Evolutionary conservation across 805 yeast species (phyloP), one percentile per base, ranked within the genome.

Genomic region (Clavispora asparagi): DNA sequence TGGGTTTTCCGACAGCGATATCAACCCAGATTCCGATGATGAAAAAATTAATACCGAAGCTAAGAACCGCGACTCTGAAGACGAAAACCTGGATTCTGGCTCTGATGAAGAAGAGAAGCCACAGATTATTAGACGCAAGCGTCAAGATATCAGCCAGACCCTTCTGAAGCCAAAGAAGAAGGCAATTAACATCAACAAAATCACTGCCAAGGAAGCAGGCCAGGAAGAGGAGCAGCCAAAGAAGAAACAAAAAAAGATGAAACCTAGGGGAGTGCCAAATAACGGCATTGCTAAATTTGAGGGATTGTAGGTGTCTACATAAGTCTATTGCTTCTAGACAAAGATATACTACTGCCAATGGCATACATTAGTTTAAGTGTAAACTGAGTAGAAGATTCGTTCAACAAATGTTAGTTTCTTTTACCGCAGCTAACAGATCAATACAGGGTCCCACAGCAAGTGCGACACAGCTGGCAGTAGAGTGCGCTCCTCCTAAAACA

Each of bases 241-340:
- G 42, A 40, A n/a, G 23, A 44, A 36, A 43, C 46, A 41, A 28
- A 29, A 39, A 40, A 32, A 23, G 31, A 37, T 31, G 52, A 49
- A 39, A 42, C 46, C 41, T 38, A 41, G 47, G 26, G 38, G 39
- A 12, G 49, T 45, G 32, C 57, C 60, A n/a, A 57, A 54, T 31
- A 45, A 43, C 14, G 47, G 49, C 16, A 50, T 50, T 23, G 41
- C 51, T 16, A 78, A 68, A 53, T 85, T 85, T 56, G 89, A 82
- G 8, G 90, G 75, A 47, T 63, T 82, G 43, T 82, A 26, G 17
- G n/a, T n/a, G 3, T 27, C 9, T 8, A 27, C 12, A 9, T 2
- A 27, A 11, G 29, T 27, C 12, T 7, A 6, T 4, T 8, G 3
- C 29, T 27, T 27, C 29, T 27, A 9, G 6, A 9, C 3, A 27